Conservation (phyloP, 495 filamentous ascomycete genomes). For the Schizothecium vesticola region DNA sequence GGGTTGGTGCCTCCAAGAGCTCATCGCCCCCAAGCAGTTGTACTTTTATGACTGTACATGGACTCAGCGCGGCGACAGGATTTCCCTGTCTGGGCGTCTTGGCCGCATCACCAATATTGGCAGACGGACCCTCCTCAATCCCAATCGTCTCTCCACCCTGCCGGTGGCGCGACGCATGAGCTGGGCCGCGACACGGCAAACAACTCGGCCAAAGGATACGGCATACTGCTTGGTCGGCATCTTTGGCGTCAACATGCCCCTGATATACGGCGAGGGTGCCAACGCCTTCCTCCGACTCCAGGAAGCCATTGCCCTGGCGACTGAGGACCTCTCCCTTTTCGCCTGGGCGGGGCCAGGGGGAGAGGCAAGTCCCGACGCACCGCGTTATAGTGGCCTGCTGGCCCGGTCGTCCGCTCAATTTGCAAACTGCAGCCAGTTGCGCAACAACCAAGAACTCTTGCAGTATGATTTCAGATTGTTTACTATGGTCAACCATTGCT, state of each 20-base stretch:
- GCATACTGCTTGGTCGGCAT: constrained; percentile 18
- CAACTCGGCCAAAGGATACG: constrained; percentile 11
- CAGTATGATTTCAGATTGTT: background rate
- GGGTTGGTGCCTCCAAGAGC: background rate
- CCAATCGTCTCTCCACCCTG: background rate
- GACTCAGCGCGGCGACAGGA: constrained; percentile 12
- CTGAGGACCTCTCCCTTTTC: background rate
- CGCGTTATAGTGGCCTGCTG: background rate
- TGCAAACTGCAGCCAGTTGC: background rate
- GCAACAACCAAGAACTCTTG: background rate
- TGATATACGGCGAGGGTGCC: constrained; percentile 15
- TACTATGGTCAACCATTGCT: background rate
- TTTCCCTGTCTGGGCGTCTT: background rate
- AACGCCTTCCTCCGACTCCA: constrained; percentile 16
- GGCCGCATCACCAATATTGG: constrained; percentile 1
- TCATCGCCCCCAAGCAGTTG: constrained; percentile 2
- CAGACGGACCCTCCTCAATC: background rate
- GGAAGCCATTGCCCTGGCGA: constrained; percentile 7
- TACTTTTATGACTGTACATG: constrained; percentile 29
- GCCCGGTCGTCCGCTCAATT: background rate
- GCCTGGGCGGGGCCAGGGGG: background rate
- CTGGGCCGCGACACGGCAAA: constrained; percentile 11
- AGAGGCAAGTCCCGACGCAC: background rate
- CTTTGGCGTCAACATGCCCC: constrained; percentile 19
- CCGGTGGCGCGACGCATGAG: constrained; percentile 11